Evolutionary conservation across 306 rosid genomes (phyloP).

Genomic region (Cucurbita pepo): DNA sequence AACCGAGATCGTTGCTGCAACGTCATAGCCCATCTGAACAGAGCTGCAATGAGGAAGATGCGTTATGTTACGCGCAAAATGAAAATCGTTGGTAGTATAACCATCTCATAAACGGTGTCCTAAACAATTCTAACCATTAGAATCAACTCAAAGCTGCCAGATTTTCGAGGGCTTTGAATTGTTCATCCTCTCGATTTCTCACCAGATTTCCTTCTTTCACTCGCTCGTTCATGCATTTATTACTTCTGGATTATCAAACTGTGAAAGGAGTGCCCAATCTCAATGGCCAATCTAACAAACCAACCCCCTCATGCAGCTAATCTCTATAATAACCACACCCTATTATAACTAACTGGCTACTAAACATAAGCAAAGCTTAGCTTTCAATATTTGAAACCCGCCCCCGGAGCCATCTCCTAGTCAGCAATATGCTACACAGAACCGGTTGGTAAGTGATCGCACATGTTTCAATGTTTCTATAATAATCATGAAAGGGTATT

Average conservation of each 20-base stretch:
- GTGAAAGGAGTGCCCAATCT: not conserved
- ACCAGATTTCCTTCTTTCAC: not conserved
- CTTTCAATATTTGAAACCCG: not conserved
- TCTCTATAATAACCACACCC: not conserved
- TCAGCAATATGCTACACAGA: not conserved
- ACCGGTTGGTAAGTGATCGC: not conserved
- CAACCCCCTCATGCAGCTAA: not conserved
- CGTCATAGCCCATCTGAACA: slow-evolving; percentile 78
- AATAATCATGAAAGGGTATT: not conserved
- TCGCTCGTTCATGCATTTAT: not conserved
- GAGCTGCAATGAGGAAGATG: slow-evolving; percentile 31
- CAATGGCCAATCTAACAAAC: not conserved
- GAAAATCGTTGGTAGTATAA: not conserved
- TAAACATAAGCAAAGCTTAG: not conserved
- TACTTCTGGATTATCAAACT: not conserved
- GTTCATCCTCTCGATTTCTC: no score
- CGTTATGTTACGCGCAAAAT: not conserved
- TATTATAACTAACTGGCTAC: not conserved
- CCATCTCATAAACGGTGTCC: not conserved
- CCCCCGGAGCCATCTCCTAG: not conserved
- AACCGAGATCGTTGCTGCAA: slow-evolving; percentile 84
- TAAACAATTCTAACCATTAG: not conserved
- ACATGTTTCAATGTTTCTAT: not conserved
- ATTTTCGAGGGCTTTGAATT: no score
- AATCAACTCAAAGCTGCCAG: not conserved